A percentile compares a stretch with the other conserved stretches of the same genome.
These are phyloP conservation scores for Mycosphaerella arachidis DNA, from an alignment of 2,329 filamentous ascomycete species.

Conservation along the genomic window DNA sequence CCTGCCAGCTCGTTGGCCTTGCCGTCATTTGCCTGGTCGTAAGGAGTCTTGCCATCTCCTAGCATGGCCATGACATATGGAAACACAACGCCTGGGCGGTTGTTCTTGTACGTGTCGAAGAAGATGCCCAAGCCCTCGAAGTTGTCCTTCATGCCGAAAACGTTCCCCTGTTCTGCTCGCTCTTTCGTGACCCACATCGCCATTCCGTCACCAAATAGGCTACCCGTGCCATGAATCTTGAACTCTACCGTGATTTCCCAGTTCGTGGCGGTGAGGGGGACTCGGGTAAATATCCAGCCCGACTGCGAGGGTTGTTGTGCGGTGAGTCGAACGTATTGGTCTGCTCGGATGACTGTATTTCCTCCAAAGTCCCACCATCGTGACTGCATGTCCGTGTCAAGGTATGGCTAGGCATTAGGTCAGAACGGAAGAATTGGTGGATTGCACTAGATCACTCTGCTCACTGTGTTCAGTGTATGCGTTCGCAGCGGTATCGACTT, in stretches of 20 bases:
- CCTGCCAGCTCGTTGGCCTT: conserved; percentile 90
- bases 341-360: conserved; percentile 76
- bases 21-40: conserved; percentile 92
- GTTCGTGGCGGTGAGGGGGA: conserved; percentile 94
- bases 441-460: not conserved
- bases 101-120: conserved; percentile 99
- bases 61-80: conserved; percentile 99
- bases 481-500: conserved; percentile 35
- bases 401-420: conserved; percentile 66
- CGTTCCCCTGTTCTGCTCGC: conserved; percentile 70
- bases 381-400: conserved; percentile 96
- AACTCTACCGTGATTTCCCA: conserved; percentile 98
- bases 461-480: conserved; percentile 31
- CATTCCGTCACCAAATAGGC: conserved; percentile 92
- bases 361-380: conserved; percentile 99
- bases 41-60: conserved; percentile 80
- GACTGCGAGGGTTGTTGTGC: conserved; percentile 85
- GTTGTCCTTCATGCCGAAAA: conserved; percentile 81
- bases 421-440: not conserved
- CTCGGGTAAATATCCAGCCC: conserved; percentile 90
- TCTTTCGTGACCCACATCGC: conserved; percentile 98
- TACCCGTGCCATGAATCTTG: conserved; percentile 82
- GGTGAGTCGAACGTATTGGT: conserved; percentile 84
- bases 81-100: conserved; percentile 89
- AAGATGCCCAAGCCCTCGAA: conserved; percentile 96